Evolutionary conservation across 352 stramenopile species (phyloP).

Genomic region (Phytophthora sansomeana): DNA sequence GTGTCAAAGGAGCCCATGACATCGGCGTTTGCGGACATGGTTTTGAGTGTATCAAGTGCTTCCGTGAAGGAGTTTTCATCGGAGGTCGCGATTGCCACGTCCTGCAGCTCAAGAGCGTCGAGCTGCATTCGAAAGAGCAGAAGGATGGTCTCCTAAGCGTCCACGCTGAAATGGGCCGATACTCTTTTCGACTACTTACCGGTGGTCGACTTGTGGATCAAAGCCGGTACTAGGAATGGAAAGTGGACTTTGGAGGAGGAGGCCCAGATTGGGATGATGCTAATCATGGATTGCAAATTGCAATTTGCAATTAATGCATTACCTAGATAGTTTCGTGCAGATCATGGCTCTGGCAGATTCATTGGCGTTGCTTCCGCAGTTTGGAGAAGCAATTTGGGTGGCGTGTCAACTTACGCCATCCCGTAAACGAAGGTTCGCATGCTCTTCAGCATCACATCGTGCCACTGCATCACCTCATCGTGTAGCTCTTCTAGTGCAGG

Average conservation of each 20-base stretch:
- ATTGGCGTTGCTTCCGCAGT: too few species aligned
- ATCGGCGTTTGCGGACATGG: conserved; percentile 29
- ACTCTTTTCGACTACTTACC: too few species aligned
- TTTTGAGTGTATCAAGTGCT: conserved; percentile 40
- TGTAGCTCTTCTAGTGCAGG: conserved; percentile 14
- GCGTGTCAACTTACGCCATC: neutral
- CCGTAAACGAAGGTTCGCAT: conserved; percentile 18
- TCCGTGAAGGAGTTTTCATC: conserved; percentile 63
- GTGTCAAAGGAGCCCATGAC: conserved; percentile 49
- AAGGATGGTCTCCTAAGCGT: conserved; percentile 49
- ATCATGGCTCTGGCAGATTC: too few species aligned
- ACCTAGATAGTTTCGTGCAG: too few species aligned
- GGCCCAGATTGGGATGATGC: too few species aligned
- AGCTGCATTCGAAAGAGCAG: conserved; percentile 50
- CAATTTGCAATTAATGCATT: too few species aligned
- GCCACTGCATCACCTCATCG: conserved; percentile 23
- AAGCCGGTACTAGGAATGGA: too few species aligned
- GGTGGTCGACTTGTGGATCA: too few species aligned
- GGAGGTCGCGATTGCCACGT: conserved; percentile 47
- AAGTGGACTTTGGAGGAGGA: too few species aligned
- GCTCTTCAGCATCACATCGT: conserved; percentile 29
- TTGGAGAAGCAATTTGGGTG: too few species aligned
- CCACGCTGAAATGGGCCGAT: conserved; percentile 54
- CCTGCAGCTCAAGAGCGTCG: conserved; percentile 39
- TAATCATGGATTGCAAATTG: too few species aligned